Percentiles rank a stretch among this genome's conserved stretches.
Conservation (phyloP, 805 yeast species). For the Ogataea pilisensis region DNA sequence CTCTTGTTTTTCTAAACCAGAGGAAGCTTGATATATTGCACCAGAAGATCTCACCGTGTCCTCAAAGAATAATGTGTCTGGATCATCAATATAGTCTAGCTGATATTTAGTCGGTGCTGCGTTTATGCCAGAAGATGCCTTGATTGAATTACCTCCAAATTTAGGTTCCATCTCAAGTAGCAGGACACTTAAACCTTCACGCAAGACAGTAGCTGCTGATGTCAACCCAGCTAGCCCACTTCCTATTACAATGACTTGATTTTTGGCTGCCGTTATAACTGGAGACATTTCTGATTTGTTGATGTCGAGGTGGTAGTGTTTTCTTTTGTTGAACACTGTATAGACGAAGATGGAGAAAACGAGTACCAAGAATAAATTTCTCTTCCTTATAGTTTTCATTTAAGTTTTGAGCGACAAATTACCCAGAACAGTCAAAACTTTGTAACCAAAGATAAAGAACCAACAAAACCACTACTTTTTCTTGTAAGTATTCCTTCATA, state of each 20-base stretch:
- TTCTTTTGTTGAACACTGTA: background rate
- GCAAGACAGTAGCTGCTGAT: slow-evolving; percentile 18
- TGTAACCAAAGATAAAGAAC: too few relatives aligned
- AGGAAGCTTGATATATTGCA: slow-evolving; percentile 39
- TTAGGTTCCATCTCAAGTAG: slow-evolving; percentile 57
- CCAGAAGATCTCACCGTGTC: slow-evolving; percentile 67
- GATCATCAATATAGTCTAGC: slow-evolving; percentile 37
- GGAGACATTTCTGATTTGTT: background rate
- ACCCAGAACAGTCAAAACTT: too few relatives aligned
- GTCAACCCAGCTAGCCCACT: slow-evolving; percentile 56
- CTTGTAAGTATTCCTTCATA: too few relatives aligned
- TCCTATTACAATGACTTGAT: slow-evolving; percentile 46
- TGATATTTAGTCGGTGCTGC: slow-evolving; percentile 73
- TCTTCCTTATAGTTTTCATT: too few relatives aligned
- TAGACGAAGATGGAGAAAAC: background rate
- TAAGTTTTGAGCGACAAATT: too few relatives aligned
- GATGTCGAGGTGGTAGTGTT: background rate
- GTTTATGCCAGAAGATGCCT: slow-evolving; percentile 65
- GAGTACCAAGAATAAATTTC: too few relatives aligned
- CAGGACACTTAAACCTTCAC: slow-evolving; percentile 45
- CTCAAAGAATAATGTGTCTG: slow-evolving; percentile 51
- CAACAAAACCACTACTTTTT: too few relatives aligned
- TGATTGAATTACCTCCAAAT: slow-evolving; percentile 62
- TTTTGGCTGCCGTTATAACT: background rate
- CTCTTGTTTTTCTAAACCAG: slow-evolving; percentile 22